A percentile compares a stretch with the other conserved stretches of the same genome.
Evolutionary conservation across 2,329 filamentous ascomycete species (phyloP).

Genomic region (Blumeria hordei): DNA sequence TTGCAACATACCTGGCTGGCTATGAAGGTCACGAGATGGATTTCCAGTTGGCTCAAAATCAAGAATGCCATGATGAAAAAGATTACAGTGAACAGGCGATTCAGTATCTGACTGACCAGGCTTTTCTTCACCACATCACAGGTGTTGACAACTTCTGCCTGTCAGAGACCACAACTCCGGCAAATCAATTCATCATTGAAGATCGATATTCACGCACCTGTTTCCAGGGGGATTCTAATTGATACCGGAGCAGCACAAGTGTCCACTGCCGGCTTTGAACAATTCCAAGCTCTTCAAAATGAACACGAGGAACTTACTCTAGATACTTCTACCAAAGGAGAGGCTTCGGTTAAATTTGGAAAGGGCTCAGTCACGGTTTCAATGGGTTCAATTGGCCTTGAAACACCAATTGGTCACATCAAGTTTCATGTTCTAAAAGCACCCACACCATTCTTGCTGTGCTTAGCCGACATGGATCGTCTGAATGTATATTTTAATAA

Average conservation of each 20-base stretch:
- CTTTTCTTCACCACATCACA: not conserved
- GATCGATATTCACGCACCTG: not conserved
- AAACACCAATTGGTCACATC: not conserved
- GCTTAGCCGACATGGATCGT: not conserved
- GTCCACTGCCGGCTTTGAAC: not conserved
- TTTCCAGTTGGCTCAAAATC: not conserved
- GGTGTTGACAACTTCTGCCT: not conserved
- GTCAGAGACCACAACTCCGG: not conserved
- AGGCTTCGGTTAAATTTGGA: not conserved
- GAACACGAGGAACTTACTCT: not conserved
- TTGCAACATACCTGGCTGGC: not conserved
- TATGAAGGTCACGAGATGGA: not conserved
- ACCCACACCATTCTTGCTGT: not conserved
- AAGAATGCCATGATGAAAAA: not conserved
- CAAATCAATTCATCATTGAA: not conserved
- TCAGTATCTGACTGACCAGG: not conserved
- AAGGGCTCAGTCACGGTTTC: not conserved
- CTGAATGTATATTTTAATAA: not conserved
- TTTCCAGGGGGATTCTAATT: not conserved
- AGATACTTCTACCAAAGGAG: not conserved
- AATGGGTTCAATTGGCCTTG: not conserved
- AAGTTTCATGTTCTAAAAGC: not conserved
- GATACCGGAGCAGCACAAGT: not conserved
- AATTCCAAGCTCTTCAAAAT: not conserved
- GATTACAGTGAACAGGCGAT: not conserved